Conservation (phyloP, 2,329 filamentous ascomycete species). For the Amphichorda felina region DNA sequence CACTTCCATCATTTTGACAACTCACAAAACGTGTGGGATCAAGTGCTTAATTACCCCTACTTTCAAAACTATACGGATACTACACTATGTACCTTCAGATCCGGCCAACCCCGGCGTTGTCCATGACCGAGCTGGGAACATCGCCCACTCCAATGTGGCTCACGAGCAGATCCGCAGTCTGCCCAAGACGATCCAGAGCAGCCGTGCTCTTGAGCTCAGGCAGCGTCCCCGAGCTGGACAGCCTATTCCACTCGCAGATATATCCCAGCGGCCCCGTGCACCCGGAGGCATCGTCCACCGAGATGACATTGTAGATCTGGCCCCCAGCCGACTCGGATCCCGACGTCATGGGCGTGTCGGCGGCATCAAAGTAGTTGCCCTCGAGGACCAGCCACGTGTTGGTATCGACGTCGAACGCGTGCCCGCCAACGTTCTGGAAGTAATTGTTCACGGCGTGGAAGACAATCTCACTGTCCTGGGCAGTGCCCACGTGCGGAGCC, state of each 20-base stretch:
- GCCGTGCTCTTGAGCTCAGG: no score
- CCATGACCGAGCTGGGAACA: no score
- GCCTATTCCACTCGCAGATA: not conserved
- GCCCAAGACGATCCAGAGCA: no score
- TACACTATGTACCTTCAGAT: no score
- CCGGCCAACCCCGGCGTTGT: no score
- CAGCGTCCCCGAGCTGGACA: conserved; percentile 23
- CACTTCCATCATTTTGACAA: no score
- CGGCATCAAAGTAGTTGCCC: conserved; percentile 46
- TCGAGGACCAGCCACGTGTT: conserved; percentile 36
- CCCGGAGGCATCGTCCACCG: not conserved
- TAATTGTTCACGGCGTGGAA: conserved; percentile 53
- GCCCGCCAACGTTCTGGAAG: conserved; percentile 41
- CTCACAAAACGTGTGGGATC: no score
- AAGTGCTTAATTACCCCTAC: no score
- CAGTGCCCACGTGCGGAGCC: conserved; percentile 43
- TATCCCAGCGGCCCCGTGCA: not conserved
- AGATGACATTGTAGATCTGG: not conserved
- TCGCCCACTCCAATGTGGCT: no score
- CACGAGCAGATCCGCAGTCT: no score
- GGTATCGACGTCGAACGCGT: conserved; percentile 42
- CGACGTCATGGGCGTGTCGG: conserved; percentile 16
- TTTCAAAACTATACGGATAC: no score
- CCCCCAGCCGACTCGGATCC: not conserved
- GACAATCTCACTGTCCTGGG: no score